Conservation (phyloP, 192 early-diverging fungal species). For the Linnemannia hyalina region DNA sequence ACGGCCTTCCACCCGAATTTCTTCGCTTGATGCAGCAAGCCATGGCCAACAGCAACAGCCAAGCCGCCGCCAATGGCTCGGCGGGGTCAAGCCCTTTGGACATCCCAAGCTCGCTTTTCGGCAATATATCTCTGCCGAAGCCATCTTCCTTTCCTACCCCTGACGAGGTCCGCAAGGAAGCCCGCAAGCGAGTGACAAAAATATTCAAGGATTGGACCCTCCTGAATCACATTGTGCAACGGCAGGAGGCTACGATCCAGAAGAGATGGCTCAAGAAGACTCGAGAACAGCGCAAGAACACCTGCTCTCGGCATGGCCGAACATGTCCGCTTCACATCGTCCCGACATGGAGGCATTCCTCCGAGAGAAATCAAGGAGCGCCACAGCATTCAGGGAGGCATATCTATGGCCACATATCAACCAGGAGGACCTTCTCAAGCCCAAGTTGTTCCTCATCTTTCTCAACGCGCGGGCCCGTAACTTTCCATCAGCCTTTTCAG, state of each 20-base stretch:
- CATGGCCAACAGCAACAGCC: background rate
- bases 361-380: slow-evolving; percentile 6
- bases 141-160: slow-evolving; percentile 31
- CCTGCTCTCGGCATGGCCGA: slow-evolving; percentile 34
- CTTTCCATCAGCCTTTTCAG: slow-evolving; percentile 41
- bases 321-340: slow-evolving; percentile 37
- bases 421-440: slow-evolving; percentile 48
- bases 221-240: slow-evolving; percentile 36
- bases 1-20: background rate
- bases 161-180: slow-evolving; percentile 22
- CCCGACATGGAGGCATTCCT: slow-evolving; percentile 38
- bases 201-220: slow-evolving; percentile 43
- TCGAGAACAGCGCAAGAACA: slow-evolving; percentile 34
- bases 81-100: too few relatives aligned
- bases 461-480: slow-evolving; percentile 43
- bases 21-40: background rate
- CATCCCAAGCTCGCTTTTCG: too few relatives aligned
- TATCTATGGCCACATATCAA: slow-evolving; percentile 47
- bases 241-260: slow-evolving; percentile 31
- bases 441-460: slow-evolving; percentile 41
- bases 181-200: slow-evolving; percentile 17
- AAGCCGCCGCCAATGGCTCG: too few relatives aligned
- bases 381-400: slow-evolving; percentile 1
- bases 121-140: slow-evolving; percentile 22
- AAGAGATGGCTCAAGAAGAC: slow-evolving; percentile 40